phyloP scores from a whole-genome alignment of 1,284 basidiomycete species.

The Trametes pubescens region DNA sequence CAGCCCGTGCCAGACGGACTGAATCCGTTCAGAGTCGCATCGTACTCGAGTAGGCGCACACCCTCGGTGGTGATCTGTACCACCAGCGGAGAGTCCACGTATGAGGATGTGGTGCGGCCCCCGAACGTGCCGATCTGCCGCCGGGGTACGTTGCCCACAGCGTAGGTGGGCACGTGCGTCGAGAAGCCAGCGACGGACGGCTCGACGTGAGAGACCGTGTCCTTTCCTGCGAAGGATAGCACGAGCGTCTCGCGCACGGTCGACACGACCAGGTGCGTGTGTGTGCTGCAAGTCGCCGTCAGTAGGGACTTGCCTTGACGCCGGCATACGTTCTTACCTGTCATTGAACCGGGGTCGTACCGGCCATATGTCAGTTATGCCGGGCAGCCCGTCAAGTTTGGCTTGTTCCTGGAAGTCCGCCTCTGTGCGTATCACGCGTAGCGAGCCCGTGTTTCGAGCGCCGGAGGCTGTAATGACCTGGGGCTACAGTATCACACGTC shows the following conservation, averaged over 20 bases:
- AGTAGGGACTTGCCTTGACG: background rate
- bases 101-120: conserved; percentile 46
- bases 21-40: conserved; percentile 47
- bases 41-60: conserved; percentile 63
- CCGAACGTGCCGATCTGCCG: conserved; percentile 39
- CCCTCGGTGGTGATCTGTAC: conserved; percentile 77
- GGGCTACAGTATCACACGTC: conserved; percentile 46
- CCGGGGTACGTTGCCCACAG: conserved; percentile 63
- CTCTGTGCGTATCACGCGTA: conserved; percentile 87
- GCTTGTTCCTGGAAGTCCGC: conserved; percentile 82
- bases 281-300: conserved; percentile 43
- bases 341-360: conserved; percentile 60
- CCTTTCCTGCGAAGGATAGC: conserved; percentile 55
- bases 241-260: conserved; percentile 61
- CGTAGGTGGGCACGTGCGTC: conserved; percentile 65
- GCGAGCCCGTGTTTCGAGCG: conserved; percentile 79
- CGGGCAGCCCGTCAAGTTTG: conserved; percentile 64
- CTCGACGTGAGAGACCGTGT: conserved; percentile 50
- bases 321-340: conserved; percentile 50
- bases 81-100: conserved; percentile 61
- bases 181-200: conserved; percentile 52
- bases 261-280: conserved; percentile 67
- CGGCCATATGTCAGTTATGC: conserved; percentile 72
- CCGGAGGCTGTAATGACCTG: conserved; percentile 93
- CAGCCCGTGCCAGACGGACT: conserved; percentile 44